Conservation (phyloP, 1,139 yeast genomes). For the Zygoascus hellenicus region DNA sequence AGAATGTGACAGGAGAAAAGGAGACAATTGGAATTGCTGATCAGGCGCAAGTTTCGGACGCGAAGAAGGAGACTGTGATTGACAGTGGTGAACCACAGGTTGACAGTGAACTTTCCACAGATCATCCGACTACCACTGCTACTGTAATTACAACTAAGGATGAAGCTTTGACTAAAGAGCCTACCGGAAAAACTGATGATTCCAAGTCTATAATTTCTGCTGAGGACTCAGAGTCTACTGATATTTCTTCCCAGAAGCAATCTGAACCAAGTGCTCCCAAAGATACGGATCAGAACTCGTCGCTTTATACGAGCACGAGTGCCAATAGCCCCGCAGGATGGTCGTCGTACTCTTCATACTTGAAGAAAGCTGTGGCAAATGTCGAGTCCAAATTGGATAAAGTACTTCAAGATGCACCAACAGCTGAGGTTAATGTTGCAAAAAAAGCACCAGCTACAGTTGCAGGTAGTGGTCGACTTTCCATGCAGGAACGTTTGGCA, state of each 20-base stretch:
- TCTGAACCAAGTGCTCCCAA: not conserved
- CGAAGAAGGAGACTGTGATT: too few relatives aligned
- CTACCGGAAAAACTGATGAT: not conserved
- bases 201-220: not conserved
- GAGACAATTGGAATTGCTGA: too few relatives aligned
- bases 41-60: too few relatives aligned
- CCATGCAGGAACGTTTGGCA: conserved; percentile 76
- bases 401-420: conserved; percentile 29
- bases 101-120: too few relatives aligned
- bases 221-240: not conserved
- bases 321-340: not conserved
- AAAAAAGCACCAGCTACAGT: not conserved
- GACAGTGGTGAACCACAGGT: too few relatives aligned
- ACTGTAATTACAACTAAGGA: too few relatives aligned
- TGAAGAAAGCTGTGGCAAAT: conserved; percentile 36
- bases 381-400: conserved; percentile 36
- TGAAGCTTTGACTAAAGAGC: too few relatives aligned
- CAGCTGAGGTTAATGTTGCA: conserved; percentile 13
- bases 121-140: too few relatives aligned
- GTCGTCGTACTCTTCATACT: conserved; percentile 31
- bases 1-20: too few relatives aligned
- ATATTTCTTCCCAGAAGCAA: not conserved
- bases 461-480: conserved; percentile 37
- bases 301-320: not conserved
- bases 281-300: too few relatives aligned